Conservation (phyloP, 306 rosid species). For the Malus orientalis region DNA sequence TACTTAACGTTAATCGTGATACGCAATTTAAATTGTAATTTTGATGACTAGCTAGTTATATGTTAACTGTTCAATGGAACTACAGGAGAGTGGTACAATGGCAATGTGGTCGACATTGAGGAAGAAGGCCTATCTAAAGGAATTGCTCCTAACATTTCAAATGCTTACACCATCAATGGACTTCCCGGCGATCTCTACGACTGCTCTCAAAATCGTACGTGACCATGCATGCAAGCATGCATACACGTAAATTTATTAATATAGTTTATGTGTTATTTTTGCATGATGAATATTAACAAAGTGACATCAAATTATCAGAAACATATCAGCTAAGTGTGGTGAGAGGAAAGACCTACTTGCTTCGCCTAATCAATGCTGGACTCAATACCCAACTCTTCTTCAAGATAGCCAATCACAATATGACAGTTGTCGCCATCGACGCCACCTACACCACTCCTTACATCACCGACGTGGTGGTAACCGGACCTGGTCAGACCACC, state of each 20-base stretch:
- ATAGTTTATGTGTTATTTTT: not conserved
- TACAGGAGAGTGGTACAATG: slow-evolving; percentile 79
- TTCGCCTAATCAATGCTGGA: slow-evolving; percentile 55
- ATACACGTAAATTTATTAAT: not conserved
- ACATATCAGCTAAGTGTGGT: slow-evolving; percentile 31
- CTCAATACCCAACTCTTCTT: slow-evolving; percentile 61
- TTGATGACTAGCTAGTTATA: not conserved
- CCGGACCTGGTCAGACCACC: slow-evolving; percentile 58
- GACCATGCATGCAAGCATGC: not conserved
- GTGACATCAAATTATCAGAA: slow-evolving; percentile 4
- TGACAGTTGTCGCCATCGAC: slow-evolving; percentile 58
- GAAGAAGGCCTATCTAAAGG: slow-evolving; percentile 16
- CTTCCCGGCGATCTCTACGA: slow-evolving; percentile 45
- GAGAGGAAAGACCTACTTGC: slow-evolving; percentile 42
- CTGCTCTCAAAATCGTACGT: slow-evolving; percentile 43
- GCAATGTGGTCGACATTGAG: slow-evolving; percentile 39
- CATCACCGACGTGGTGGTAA: slow-evolving; percentile 33
- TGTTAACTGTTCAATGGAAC: not conserved
- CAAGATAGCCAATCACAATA: slow-evolving; percentile 51
- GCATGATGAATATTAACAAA: not conserved
- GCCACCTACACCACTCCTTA: slow-evolving; percentile 47
- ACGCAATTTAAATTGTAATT: not conserved
- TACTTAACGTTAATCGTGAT: not conserved
- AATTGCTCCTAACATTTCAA: slow-evolving; percentile 5
- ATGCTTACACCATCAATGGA: slow-evolving; percentile 64